Conservation (phyloP, 108 stramenopile species). For the Parietichytrium sp. region DNA sequence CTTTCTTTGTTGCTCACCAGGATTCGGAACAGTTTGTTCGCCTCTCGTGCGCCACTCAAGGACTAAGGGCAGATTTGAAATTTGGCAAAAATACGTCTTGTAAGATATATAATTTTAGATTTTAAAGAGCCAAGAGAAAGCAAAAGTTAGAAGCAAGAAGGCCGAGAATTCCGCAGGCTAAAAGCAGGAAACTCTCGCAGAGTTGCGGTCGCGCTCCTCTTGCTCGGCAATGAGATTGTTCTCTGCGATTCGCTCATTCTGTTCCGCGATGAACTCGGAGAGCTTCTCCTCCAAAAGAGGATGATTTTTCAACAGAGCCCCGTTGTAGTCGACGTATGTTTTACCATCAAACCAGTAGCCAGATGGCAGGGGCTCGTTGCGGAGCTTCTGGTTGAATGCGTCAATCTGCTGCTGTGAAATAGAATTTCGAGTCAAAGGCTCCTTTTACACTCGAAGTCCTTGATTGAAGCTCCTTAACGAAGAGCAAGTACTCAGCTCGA, state of each 20-base stretch:
- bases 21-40: too few relatives aligned
- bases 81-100: too few relatives aligned
- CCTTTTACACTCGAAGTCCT: too few relatives aligned
- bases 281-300: neutral
- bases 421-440: too few relatives aligned
- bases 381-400: too few relatives aligned
- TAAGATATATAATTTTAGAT: too few relatives aligned
- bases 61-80: too few relatives aligned
- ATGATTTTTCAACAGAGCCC: neutral
- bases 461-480: too few relatives aligned
- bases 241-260: neutral
- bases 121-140: neutral
- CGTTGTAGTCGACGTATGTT: neutral
- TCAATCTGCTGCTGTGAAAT: too few relatives aligned
- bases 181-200: neutral
- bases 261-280: neutral
- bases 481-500: too few relatives aligned
- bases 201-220: neutral
- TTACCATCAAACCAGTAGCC: slow-evolving; percentile 8
- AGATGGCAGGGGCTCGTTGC: neutral
- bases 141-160: neutral
- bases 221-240: neutral
- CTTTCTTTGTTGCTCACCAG: too few relatives aligned
- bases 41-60: too few relatives aligned
- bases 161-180: neutral